Percentiles rank a stretch among this genome's conserved stretches.
phyloP scores from a whole-genome alignment of 2,329 filamentous ascomycete genomes.

The Claviceps sp. region DNA sequence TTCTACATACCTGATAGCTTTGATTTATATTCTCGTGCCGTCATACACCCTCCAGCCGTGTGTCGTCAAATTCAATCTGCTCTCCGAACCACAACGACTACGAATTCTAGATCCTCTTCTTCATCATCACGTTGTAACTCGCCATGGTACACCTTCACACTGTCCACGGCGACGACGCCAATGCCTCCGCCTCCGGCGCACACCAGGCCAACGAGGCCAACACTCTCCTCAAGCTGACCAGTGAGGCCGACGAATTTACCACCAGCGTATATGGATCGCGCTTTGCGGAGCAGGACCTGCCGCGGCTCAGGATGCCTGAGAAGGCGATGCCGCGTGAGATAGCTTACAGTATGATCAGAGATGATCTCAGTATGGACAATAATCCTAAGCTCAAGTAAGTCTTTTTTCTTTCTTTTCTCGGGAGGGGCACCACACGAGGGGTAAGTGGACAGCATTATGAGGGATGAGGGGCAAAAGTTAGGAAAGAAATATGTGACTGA shows the following conservation, averaged over 20 bases:
- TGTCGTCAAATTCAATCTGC: too few species aligned
- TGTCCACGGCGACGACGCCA: slow-evolving; percentile 17
- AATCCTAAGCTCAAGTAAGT: slow-evolving; percentile 71
- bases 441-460: not conserved
- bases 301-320: slow-evolving; percentile 77
- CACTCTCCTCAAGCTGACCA: slow-evolving; percentile 30
- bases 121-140: not conserved
- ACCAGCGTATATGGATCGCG: slow-evolving; percentile 79
- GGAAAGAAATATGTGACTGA: not conserved
- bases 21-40: too few species aligned
- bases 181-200: not conserved
- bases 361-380: slow-evolving; percentile 81
- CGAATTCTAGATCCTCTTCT: not conserved
- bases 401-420: too few species aligned
- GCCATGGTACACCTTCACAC: slow-evolving; percentile 39
- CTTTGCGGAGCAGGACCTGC: slow-evolving; percentile 70
- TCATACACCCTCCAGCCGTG: too few species aligned
- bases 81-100: not conserved
- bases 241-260: slow-evolving; percentile 46
- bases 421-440: not conserved
- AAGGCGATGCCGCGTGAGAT: slow-evolving; percentile 80
- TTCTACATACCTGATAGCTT: too few species aligned
- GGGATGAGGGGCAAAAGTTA: not conserved
- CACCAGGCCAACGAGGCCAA: slow-evolving; percentile 25
- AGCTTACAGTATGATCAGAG: slow-evolving; percentile 95